Percentiles rank a stretch among this genome's conserved stretches.
Evolutionary conservation across 2,329 filamentous ascomycete species (phyloP).

Genomic region (Coleophoma eucalyptorum): DNA sequence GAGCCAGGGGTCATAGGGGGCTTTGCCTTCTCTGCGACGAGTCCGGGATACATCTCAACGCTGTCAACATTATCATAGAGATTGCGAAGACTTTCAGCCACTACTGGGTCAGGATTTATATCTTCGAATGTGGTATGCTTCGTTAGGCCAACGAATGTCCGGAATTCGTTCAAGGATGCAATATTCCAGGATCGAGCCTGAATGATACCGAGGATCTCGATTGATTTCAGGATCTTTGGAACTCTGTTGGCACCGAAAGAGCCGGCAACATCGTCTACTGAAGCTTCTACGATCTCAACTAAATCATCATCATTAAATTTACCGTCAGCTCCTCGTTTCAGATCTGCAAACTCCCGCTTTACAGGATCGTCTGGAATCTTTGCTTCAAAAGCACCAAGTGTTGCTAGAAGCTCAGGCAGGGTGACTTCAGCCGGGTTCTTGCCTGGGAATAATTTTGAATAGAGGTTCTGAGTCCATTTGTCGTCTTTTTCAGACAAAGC

Average conservation of each 20-base stretch:
- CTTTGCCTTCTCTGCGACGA: conserved; percentile 58
- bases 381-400: conserved; percentile 59
- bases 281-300: conserved; percentile 61
- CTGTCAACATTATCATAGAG: conserved; percentile 58
- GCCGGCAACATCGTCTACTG: conserved; percentile 72
- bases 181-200: conserved; percentile 75
- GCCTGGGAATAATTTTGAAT: conserved; percentile 54
- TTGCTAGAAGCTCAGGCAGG: conserved; percentile 56
- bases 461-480: conserved; percentile 72
- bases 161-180: conserved; percentile 74
- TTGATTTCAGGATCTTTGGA: conserved; percentile 66
- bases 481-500: conserved; percentile 74
- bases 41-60: conserved; percentile 67
- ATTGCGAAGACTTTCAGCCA: conserved; percentile 60
- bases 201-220: conserved; percentile 78
- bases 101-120: conserved; percentile 73
- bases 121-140: conserved; percentile 76
- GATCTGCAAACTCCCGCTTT: conserved; percentile 63
- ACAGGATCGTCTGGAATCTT: conserved; percentile 61
- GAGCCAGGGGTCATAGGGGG: conserved; percentile 45
- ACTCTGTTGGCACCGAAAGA: conserved; percentile 72
- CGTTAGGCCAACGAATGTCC: conserved; percentile 76
- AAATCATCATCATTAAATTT: conserved; percentile 74
- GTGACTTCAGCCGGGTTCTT: conserved; percentile 47
- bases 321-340: conserved; percentile 62